Evolutionary conservation across 1,139 yeast species (phyloP).

Genomic region (Pichia sp.): DNA sequence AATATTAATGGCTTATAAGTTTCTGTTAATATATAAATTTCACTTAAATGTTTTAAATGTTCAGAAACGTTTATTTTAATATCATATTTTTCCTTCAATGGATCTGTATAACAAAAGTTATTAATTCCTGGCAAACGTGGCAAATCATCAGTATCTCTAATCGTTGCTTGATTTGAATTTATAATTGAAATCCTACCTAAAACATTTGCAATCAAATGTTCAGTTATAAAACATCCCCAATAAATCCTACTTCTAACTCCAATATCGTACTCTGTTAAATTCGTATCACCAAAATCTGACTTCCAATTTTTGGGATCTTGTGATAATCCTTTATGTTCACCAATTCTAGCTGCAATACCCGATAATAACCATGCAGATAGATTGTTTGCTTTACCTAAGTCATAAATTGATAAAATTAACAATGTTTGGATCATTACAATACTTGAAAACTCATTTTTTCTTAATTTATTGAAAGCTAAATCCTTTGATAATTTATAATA

Average conservation of each 20-base stretch:
- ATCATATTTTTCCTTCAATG: neutral
- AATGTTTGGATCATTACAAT: conserved; percentile 9
- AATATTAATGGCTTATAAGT: neutral
- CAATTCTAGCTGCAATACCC: conserved; percentile 12
- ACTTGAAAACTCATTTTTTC: conserved; percentile 1
- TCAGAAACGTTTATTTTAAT: conserved; percentile 2
- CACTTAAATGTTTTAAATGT: conserved; percentile 3
- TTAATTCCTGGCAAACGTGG: conserved; percentile 8
- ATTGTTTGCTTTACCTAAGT: conserved; percentile 9
- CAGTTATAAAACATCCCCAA: conserved; percentile 11
- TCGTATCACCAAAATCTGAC: neutral
- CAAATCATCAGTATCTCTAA: conserved; percentile 3
- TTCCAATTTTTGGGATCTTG: neutral
- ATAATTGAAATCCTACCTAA: conserved; percentile 8
- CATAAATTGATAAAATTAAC: conserved; percentile 7
- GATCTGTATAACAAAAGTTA: conserved; percentile 5
- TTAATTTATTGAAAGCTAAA: conserved; percentile 8
- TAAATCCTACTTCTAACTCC: conserved; percentile 9
- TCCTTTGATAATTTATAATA: conserved; percentile 7
- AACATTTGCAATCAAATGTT: conserved; percentile 4
- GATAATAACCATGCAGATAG: conserved; percentile 12
- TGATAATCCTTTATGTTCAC: conserved; percentile 8
- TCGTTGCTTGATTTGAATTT: conserved; percentile 4
- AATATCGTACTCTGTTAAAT: conserved; percentile 7
- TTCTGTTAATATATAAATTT: conserved; percentile 1